A percentile compares a stretch with the other conserved stretches of the same genome.
phyloP scores from a whole-genome alignment of 202 grass and related monocot species.

The Zoysia matrella region DNA sequence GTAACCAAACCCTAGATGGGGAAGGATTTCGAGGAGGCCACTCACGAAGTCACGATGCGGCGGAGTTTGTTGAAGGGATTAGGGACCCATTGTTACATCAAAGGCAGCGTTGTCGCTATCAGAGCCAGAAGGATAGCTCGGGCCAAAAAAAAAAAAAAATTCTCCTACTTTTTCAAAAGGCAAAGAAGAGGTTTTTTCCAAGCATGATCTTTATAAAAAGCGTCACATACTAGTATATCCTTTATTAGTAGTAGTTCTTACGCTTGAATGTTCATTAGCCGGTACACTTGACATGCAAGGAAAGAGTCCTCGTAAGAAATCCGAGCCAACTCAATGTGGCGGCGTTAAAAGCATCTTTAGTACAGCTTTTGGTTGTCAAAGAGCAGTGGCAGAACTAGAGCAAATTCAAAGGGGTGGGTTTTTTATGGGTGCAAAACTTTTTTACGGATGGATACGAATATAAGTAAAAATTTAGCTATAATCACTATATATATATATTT shows the following conservation, averaged over 20 bases:
- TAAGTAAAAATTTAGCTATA: too few species aligned
- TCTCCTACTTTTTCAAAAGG: conserved; percentile 15
- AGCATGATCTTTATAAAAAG: too few species aligned
- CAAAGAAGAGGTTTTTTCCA: not conserved
- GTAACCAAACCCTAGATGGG: conserved; percentile 59
- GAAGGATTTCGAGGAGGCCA: conserved; percentile 45
- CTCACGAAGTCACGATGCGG: conserved; percentile 17
- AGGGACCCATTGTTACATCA: conserved; percentile 13
- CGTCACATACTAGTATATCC: too few species aligned
- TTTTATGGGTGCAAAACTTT: too few species aligned
- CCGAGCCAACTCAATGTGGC: too few species aligned
- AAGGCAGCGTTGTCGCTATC: not conserved
- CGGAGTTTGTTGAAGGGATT: not conserved
- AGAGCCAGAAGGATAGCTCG: not conserved
- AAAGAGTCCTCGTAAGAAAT: not conserved
- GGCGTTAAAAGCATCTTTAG: too few species aligned
- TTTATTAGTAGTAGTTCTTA: too few species aligned
- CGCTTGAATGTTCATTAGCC: not conserved
- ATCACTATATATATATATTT: too few species aligned
- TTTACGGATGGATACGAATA: too few species aligned
- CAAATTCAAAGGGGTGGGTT: too few species aligned
- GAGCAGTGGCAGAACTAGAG: too few species aligned
- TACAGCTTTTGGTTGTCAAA: too few species aligned
- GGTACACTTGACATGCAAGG: not conserved
- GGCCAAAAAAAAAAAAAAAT: not conserved